Evolutionary conservation across 768 basidiomycete genomes (phyloP).

Genomic region (Tephrocybe sp.): DNA sequence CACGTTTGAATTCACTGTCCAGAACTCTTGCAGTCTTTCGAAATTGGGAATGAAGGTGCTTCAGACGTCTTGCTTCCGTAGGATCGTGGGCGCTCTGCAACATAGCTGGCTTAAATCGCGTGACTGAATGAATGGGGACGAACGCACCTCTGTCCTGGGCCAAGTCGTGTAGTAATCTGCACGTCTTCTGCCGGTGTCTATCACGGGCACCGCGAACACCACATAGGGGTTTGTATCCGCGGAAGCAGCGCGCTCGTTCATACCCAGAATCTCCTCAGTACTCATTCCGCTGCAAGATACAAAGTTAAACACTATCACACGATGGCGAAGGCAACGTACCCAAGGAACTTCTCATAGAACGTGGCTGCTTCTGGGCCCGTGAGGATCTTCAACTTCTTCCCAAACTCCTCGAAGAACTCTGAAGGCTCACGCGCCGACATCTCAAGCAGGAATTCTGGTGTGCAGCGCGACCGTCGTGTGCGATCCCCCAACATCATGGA

Average conservation of each 20-base stretch:
- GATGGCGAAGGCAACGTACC: slow-evolving; percentile 28
- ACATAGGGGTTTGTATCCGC: slow-evolving; percentile 28
- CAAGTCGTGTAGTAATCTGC: slow-evolving; percentile 55
- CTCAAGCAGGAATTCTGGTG: slow-evolving; percentile 45
- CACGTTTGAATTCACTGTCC: slow-evolving; percentile 42
- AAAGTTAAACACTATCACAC: neutral
- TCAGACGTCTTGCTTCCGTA: slow-evolving; percentile 13
- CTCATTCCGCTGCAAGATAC: slow-evolving; percentile 12
- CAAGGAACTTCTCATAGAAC: slow-evolving; percentile 41
- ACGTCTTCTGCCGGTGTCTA: slow-evolving; percentile 37
- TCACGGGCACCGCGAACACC: slow-evolving; percentile 45
- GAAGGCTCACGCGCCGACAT: slow-evolving; percentile 32
- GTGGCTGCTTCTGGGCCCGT: slow-evolving; percentile 39
- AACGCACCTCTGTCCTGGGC: slow-evolving; percentile 39
- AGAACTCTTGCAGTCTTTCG: slow-evolving; percentile 37
- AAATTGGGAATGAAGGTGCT: slow-evolving; percentile 43
- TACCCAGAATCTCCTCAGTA: slow-evolving; percentile 16
- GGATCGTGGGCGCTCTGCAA: slow-evolving; percentile 15
- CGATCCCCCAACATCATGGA: slow-evolving; percentile 34
- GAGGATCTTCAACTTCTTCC: slow-evolving; percentile 41
- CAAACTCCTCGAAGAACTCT: slow-evolving; percentile 28
- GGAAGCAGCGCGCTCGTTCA: slow-evolving; percentile 9
- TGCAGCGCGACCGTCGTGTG: slow-evolving; percentile 41
- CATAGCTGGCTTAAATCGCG: neutral
- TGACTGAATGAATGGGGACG: neutral